A percentile compares a stretch with the other conserved stretches of the same genome.
Conservation (phyloP, 768 basidiomycete genomes). For the Macrolepiota fuliginosa region DNA sequence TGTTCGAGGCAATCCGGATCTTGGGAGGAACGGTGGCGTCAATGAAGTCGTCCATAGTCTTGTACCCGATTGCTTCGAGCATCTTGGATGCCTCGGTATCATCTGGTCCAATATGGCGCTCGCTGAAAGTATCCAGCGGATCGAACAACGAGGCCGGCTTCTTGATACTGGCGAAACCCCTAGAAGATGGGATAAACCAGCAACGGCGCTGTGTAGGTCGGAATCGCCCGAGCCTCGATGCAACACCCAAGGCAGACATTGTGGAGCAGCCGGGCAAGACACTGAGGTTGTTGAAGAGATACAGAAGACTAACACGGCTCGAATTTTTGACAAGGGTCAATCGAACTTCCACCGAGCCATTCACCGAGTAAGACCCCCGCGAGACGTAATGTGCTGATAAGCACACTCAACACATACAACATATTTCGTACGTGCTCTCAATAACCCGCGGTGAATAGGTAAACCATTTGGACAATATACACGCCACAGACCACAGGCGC, state of each 20-base stretch:
- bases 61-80: slow-evolving; percentile 82
- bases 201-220: slow-evolving; percentile 20
- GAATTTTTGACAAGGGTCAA: slow-evolving; percentile 23
- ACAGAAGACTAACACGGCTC: slow-evolving; percentile 17
- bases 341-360: slow-evolving; percentile 48
- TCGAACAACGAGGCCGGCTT: slow-evolving; percentile 67
- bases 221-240: slow-evolving; percentile 24
- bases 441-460: neutral
- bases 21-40: slow-evolving; percentile 75
- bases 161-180: slow-evolving; percentile 60
- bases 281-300: slow-evolving; percentile 17
- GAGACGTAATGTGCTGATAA: slow-evolving; percentile 29
- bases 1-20: slow-evolving; percentile 65
- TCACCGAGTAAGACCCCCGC: slow-evolving; percentile 50
- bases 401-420: neutral
- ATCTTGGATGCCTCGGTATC: slow-evolving; percentile 75
- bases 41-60: slow-evolving; percentile 87
- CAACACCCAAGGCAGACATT: slow-evolving; percentile 33
- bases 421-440: neutral
- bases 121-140: slow-evolving; percentile 85
- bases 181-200: slow-evolving; percentile 19
- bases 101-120: slow-evolving; percentile 93
- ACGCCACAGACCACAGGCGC: neutral
- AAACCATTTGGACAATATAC: neutral
- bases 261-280: slow-evolving; percentile 13